Percentiles rank a stretch among this genome's conserved stretches.
Conservation (phyloP, 225 moss, liverwort and hornwort species). For the Ulota crispa region DNA sequence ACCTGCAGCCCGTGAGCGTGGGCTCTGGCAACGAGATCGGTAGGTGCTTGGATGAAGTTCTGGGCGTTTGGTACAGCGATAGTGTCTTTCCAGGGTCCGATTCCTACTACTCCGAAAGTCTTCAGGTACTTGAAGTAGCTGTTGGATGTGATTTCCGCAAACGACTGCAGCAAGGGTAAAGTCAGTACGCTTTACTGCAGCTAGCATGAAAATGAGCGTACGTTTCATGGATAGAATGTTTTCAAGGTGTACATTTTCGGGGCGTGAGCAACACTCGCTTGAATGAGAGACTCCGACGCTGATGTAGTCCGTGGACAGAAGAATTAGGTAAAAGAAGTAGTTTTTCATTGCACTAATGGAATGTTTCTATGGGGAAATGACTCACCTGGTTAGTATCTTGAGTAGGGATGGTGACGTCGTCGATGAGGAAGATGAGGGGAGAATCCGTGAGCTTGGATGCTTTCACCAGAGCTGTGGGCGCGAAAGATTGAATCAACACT, state of each 20-base stretch:
- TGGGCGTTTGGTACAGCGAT: conserved; percentile 48
- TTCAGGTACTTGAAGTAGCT: conserved; percentile 76
- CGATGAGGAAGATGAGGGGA: conserved; percentile 83
- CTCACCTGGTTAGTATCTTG: conserved; percentile 84
- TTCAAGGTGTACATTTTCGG: background rate
- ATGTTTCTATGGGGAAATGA: background rate
- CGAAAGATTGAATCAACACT: conserved; percentile 84
- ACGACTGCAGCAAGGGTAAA: conserved; percentile 45
- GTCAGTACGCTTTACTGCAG: background rate
- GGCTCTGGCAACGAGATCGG: conserved; percentile 66
- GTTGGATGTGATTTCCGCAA: conserved; percentile 64
- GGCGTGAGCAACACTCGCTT: background rate
- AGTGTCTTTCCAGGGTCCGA: conserved; percentile 93
- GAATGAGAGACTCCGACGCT: background rate
- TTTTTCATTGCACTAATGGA: background rate
- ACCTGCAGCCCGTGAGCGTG: conserved; percentile 72
- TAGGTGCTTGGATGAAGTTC: conserved; percentile 53
- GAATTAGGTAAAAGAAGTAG: background rate
- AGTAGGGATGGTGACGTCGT: conserved; percentile 55
- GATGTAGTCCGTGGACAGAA: background rate
- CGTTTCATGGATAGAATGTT: too few species aligned
- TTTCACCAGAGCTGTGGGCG: conserved; percentile 70
- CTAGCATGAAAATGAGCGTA: background rate
- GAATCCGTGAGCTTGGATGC: conserved; percentile 57
- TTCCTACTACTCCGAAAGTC: conserved; percentile 62